Evolutionary conservation across 164 flowering plant genomes (phyloP).

Genomic region (Umbilicus rupestris): DNA sequence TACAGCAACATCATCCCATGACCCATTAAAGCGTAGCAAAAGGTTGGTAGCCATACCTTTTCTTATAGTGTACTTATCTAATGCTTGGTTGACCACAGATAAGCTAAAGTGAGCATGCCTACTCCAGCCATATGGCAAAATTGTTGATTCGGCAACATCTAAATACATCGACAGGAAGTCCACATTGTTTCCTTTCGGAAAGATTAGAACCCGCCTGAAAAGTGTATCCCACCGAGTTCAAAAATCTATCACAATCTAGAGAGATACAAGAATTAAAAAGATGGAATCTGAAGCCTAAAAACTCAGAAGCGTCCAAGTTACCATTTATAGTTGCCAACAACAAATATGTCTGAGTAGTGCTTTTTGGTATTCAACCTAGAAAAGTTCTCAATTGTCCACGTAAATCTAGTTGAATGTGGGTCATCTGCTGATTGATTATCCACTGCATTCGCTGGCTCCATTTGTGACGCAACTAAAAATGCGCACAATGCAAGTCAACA

Average conservation of each 20-base stretch:
- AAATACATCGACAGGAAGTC: slow-evolving; percentile 74
- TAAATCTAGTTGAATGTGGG: slow-evolving; percentile 51
- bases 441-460: slow-evolving; percentile 40
- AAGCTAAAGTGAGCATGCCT: slow-evolving; percentile 76
- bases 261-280: background rate
- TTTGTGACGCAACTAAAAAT: slow-evolving; percentile 32
- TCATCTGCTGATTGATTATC: slow-evolving; percentile 63
- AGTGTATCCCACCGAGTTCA: background rate
- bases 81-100: slow-evolving; percentile 58
- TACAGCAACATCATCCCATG: background rate
- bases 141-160: slow-evolving; percentile 64
- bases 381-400: slow-evolving; percentile 68
- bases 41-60: slow-evolving; percentile 34
- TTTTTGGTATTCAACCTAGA: slow-evolving; percentile 60
- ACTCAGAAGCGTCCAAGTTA: slow-evolving; percentile 12
- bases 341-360: slow-evolving; percentile 58
- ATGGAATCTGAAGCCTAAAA: no score
- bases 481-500: slow-evolving; percentile 8
- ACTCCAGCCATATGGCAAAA: slow-evolving; percentile 76
- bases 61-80: slow-evolving; percentile 41
- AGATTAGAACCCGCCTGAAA: slow-evolving; percentile 65
- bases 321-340: slow-evolving; percentile 72
- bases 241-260: slow-evolving; percentile 1
- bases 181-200: slow-evolving; percentile 78
- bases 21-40: background rate